phyloP scores from a whole-genome alignment of 306 rosid genomes.

The Ammopiptanthus mongolicus region DNA sequence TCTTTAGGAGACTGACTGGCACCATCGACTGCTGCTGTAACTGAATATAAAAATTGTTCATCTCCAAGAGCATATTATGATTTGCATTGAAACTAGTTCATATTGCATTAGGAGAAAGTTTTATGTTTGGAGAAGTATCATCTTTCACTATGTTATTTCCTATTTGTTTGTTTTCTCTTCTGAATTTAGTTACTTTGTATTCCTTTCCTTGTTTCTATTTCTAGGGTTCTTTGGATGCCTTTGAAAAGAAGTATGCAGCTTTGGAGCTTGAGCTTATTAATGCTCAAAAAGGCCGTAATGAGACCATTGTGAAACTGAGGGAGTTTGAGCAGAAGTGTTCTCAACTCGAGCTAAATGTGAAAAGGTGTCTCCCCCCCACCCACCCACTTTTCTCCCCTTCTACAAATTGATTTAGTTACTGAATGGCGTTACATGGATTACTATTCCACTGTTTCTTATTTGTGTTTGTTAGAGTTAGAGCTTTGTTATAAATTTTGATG shows the following conservation, averaged over 20 bases:
- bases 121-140: background rate
- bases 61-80: background rate
- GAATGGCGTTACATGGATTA: background rate
- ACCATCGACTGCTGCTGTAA: background rate
- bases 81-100: background rate
- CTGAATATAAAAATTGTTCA: background rate
- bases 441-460: background rate
- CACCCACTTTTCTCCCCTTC: too few species aligned
- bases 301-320: slow-evolving; percentile 54
- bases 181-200: slow-evolving; percentile 7
- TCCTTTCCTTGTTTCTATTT: slow-evolving; percentile 19
- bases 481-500: slow-evolving; percentile 5
- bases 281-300: slow-evolving; percentile 42
- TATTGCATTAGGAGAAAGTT: background rate
- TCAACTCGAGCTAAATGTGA: slow-evolving; percentile 62
- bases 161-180: slow-evolving; percentile 8
- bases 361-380: slow-evolving; percentile 45
- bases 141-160: background rate
- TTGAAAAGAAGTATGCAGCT: slow-evolving; percentile 57
- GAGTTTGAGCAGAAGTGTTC: slow-evolving; percentile 67
- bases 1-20: background rate
- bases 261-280: slow-evolving; percentile 55
- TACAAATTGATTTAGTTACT: background rate
- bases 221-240: slow-evolving; percentile 65
- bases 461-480: slow-evolving; percentile 4